phyloP scores from a whole-genome alignment of 345 rosid species.

The Brassica incana region DNA sequence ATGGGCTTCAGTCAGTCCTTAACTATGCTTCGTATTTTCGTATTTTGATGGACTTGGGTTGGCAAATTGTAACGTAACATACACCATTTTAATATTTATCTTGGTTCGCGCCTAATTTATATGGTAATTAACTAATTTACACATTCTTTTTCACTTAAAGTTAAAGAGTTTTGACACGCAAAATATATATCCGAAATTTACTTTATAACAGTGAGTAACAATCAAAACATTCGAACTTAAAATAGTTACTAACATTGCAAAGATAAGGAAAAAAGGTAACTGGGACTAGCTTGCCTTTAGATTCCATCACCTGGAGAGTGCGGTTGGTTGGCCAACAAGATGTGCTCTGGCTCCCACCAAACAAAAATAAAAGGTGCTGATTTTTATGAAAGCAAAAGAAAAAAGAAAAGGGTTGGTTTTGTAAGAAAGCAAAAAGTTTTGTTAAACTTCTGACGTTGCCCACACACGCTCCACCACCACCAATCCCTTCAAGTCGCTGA shows the following conservation, averaged over 20 bases:
- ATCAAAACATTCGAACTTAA: background rate
- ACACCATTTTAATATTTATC: background rate
- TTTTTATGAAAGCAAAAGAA: background rate
- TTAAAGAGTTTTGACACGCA: background rate
- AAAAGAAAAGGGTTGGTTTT: constrained; percentile 19
- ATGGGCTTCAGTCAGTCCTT: constrained; percentile 16
- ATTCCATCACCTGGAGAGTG: constrained; percentile 33
- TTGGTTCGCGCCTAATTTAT: background rate
- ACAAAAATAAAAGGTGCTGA: background rate
- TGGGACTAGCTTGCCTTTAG: constrained; percentile 14
- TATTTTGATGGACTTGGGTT: background rate
- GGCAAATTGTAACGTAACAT: background rate
- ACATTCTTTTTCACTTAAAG: background rate
- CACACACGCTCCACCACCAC: constrained; percentile 32
- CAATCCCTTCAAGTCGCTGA: constrained; percentile 15
- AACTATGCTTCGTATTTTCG: background rate
- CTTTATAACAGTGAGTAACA: background rate
- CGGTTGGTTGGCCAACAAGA: constrained; percentile 36
- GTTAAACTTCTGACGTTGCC: constrained; percentile 9
- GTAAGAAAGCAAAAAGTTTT: constrained; percentile 29
- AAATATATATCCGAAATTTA: background rate
- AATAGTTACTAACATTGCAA: background rate
- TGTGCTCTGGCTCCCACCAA: constrained; percentile 37
- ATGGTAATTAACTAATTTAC: background rate
- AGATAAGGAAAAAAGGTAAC: background rate